Conservation (phyloP, 129 eudicot genomes). For the Glebionis coronaria region DNA sequence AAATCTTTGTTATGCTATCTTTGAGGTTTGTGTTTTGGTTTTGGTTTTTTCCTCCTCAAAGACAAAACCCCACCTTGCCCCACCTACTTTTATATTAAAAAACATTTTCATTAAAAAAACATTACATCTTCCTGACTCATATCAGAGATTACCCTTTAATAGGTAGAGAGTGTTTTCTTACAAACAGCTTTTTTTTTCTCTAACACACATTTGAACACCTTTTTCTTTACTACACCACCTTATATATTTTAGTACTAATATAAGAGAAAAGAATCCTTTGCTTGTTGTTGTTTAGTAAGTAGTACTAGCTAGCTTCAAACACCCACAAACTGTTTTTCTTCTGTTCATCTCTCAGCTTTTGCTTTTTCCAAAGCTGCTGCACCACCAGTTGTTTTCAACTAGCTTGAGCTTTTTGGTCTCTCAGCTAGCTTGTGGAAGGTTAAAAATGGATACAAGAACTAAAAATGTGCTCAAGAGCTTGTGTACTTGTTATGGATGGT, state of each 20-base stretch:
- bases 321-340: slow-evolving; percentile 35
- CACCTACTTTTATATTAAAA: not conserved
- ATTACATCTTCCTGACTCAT: slow-evolving; percentile 38
- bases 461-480: slow-evolving; percentile 53
- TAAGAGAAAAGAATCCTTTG: too few relatives aligned
- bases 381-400: slow-evolving; percentile 14
- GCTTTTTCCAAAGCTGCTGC: slow-evolving; percentile 34
- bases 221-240: too few relatives aligned
- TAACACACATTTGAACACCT: not conserved
- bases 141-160: slow-evolving; percentile 40
- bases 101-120: not conserved
- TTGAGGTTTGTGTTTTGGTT: slow-evolving; percentile 33
- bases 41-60: slow-evolving; percentile 40
- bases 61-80: slow-evolving; percentile 31
- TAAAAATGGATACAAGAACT: slow-evolving; percentile 43
- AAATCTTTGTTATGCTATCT: too few relatives aligned
- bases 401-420: slow-evolving; percentile 12
- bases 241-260: too few relatives aligned
- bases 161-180: slow-evolving; percentile 31
- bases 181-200: slow-evolving; percentile 30
- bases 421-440: too few relatives aligned
- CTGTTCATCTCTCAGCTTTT: slow-evolving; percentile 38
- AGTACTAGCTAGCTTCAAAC: slow-evolving; percentile 36
- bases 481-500: slow-evolving; percentile 76
- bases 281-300: too few relatives aligned